Evolutionary conservation across 768 basidiomycete genomes (phyloP).

Genomic region (Lactarius indigo): DNA sequence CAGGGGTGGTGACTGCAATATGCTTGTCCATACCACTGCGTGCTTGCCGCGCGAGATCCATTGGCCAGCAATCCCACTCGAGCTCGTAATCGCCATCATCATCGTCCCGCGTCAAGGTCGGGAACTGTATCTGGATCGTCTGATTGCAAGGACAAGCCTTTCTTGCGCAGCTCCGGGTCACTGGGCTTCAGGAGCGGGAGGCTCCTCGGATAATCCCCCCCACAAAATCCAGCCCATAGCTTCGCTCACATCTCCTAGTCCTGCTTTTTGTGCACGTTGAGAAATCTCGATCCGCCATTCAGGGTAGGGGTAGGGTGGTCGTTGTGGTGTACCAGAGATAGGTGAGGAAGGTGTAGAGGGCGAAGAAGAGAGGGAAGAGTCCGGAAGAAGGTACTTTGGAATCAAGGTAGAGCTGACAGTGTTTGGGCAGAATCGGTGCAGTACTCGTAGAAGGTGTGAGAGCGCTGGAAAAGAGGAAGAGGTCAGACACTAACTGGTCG

Average conservation of each 20-base stretch:
- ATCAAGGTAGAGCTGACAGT: conserved; percentile 20
- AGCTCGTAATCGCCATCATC: conserved; percentile 24
- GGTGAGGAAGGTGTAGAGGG: neutral
- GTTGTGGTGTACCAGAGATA: neutral
- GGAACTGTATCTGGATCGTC: neutral
- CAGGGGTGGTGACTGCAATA: neutral
- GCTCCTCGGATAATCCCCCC: conserved; percentile 1
- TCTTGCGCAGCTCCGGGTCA: neutral
- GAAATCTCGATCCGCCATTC: conserved; percentile 29
- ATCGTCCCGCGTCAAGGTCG: conserved; percentile 11
- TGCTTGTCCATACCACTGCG: conserved; percentile 4
- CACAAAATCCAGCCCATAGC: conserved; percentile 23
- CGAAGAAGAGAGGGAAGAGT: conserved; percentile 4
- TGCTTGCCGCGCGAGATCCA: conserved; percentile 26
- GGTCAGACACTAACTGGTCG: neutral
- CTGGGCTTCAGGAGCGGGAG: neutral
- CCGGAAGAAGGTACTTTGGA: conserved; percentile 10
- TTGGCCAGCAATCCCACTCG: conserved; percentile 30
- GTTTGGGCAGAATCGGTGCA: conserved; percentile 24
- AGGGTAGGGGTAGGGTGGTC: conserved; percentile 25
- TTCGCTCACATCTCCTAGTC: conserved; percentile 23
- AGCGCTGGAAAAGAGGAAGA: neutral
- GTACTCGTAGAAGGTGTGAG: conserved; percentile 23
- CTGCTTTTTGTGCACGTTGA: conserved; percentile 25
- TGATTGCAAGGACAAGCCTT: neutral